phyloP scores from a whole-genome alignment of 352 stramenopile species.

The Globisporangium abappressorium region DNA sequence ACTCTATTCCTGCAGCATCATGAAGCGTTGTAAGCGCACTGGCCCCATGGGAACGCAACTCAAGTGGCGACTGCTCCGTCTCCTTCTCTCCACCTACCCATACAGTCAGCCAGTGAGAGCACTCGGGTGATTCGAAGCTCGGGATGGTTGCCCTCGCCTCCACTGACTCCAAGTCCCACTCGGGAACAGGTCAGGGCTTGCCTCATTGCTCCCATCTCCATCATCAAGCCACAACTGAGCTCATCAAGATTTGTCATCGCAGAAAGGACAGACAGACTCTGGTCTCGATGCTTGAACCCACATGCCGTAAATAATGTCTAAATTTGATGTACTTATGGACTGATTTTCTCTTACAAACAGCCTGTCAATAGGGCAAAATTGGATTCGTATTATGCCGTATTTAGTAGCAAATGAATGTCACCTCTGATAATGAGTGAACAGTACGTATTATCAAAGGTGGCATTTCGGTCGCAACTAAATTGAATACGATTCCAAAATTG shows the following conservation, averaged over 20 bases:
- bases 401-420: not conserved
- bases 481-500: not conserved
- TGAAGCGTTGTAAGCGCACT: not conserved
- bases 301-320: too few species aligned
- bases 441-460: not conserved
- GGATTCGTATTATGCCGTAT: not conserved
- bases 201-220: not conserved
- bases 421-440: not conserved
- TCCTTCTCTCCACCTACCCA: not conserved
- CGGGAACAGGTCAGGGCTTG: not conserved
- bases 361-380: not conserved
- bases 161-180: conserved; percentile 6
- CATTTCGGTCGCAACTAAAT: too few species aligned
- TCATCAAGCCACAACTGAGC: conserved; percentile 2
- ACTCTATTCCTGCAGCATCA: not conserved
- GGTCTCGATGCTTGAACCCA: too few species aligned
- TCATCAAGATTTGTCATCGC: not conserved
- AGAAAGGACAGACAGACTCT: not conserved
- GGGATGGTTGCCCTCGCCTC: not conserved
- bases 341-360: too few species aligned
- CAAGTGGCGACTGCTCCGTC: not conserved
- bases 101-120: too few species aligned
- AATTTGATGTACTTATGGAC: too few species aligned
- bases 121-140: not conserved
- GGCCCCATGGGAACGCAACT: not conserved